Base-by-base conservation (phyloP, 305 asterid species). In the Solanum hybrid region DNA sequence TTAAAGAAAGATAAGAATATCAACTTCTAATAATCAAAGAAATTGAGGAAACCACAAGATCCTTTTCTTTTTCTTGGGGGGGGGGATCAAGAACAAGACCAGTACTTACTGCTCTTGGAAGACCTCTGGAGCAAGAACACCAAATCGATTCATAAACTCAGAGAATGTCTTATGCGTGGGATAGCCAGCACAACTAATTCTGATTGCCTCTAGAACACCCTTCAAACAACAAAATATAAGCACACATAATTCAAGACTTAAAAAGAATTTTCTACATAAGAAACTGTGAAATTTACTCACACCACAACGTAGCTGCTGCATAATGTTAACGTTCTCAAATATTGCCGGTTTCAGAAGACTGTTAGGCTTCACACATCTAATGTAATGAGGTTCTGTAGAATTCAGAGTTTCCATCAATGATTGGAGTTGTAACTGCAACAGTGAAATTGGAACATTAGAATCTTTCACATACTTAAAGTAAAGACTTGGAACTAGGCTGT, bases 241-340 rank as follows among this genome's bases (percentile, higher is more conserved):
- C 87, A 26, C 87, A 26, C 78, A 39, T 88, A 87, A 90, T 86
- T 86, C 64, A 85, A 74, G 39, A 83, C 22, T 78, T 76, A 86
- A 80, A 73, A 88, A 24, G 34, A 57, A 80, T 87, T 83, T 88
- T 80, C 78, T 85, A 33, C 57, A 88, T 88, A 82, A 88, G 91
- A 75, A 86, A 76, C 71, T 71, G 87, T 35, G 83, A 87, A 89
- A 84, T 92, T 87, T 92, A 97, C 99, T 95, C 93, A 97, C 98
- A 91, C 98, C 98, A 94, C 98, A 97, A 86, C 99, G 99, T 42
- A 97, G 93, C 89, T 97, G 99, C 95, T 97, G 98, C 98, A 97
- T 91, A 92, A 97, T 89, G 87, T 95, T 95, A 94, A 89, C 93
- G 84, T 97, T 96, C 95, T 97, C 99, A 90, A 97, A 96, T 89